Evolutionary conservation across 495 filamentous ascomycete genomes (phyloP).

Genomic region (Penicillium goetzii): DNA sequence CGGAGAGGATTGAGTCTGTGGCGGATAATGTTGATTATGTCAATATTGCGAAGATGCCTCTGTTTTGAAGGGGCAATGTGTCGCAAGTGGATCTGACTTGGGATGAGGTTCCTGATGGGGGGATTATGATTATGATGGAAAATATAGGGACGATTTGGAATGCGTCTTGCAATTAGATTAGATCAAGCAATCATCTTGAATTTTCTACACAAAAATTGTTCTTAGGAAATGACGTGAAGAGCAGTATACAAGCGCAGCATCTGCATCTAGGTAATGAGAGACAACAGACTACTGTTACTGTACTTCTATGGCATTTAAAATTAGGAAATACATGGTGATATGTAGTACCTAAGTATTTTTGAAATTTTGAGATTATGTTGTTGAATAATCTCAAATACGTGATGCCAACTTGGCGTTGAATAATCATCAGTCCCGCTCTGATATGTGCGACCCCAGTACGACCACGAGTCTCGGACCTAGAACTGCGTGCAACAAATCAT

Average conservation of each 20-base stretch:
- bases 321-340: too few relatives aligned
- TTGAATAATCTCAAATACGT: constrained; percentile 2
- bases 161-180: background rate
- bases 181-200: background rate
- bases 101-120: background rate
- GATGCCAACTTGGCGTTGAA: constrained; percentile 8
- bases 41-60: constrained; percentile 36
- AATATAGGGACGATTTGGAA: background rate
- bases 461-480: background rate
- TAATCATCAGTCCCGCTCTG: constrained; percentile 8
- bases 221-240: too few relatives aligned
- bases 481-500: background rate
- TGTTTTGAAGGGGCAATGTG: constrained; percentile 17
- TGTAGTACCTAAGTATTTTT: too few relatives aligned
- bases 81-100: background rate
- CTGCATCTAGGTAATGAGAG: too few relatives aligned
- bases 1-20: constrained; percentile 40
- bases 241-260: too few relatives aligned
- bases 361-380: background rate
- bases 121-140: constrained; percentile 11
- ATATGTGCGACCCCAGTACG: background rate
- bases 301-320: too few relatives aligned
- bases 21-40: constrained; percentile 44
- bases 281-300: too few relatives aligned
- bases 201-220: background rate